Percentiles rank a stretch among this genome's conserved stretches.
phyloP scores from a whole-genome alignment of 2,329 filamentous ascomycete species.

The Exophiala oligosperma region DNA sequence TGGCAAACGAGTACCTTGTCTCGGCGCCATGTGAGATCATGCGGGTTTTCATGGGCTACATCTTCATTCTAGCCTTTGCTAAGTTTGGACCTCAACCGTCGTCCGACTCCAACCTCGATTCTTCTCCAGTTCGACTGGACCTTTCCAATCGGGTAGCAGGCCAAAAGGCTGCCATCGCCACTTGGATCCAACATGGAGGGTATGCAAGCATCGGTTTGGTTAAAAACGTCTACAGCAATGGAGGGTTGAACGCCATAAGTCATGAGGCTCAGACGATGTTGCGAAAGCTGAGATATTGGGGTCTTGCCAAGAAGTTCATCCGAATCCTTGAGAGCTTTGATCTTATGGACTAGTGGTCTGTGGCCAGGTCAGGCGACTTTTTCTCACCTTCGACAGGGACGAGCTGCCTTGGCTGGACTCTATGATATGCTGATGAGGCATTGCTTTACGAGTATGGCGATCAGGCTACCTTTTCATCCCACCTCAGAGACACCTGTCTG shows the following conservation, averaged over 20 bases:
- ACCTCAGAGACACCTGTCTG: too few relatives aligned
- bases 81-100: conserved; percentile 18
- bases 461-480: too few relatives aligned
- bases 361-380: not conserved
- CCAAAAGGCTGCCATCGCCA: conserved; percentile 13
- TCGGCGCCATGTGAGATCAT: conserved; percentile 26
- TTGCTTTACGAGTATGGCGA: not conserved
- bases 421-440: not conserved
- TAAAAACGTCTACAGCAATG: conserved; percentile 17
- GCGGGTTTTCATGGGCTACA: conserved; percentile 26
- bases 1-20: conserved; percentile 51
- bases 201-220: conserved; percentile 17
- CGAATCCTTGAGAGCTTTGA: conserved; percentile 22
- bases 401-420: not conserved
- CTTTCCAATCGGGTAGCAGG: conserved; percentile 13
- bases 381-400: not conserved
- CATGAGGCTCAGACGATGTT: conserved; percentile 21
- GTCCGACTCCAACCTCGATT: not conserved
- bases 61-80: conserved; percentile 22
- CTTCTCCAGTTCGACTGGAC: conserved; percentile 18
- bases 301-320: conserved; percentile 20
- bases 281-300: conserved; percentile 22
- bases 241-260: conserved; percentile 16
- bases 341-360: not conserved
- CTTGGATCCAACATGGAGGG: conserved; percentile 23